Conservation (phyloP, 2,329 filamentous ascomycete species). For the Clonostachys sp. region DNA sequence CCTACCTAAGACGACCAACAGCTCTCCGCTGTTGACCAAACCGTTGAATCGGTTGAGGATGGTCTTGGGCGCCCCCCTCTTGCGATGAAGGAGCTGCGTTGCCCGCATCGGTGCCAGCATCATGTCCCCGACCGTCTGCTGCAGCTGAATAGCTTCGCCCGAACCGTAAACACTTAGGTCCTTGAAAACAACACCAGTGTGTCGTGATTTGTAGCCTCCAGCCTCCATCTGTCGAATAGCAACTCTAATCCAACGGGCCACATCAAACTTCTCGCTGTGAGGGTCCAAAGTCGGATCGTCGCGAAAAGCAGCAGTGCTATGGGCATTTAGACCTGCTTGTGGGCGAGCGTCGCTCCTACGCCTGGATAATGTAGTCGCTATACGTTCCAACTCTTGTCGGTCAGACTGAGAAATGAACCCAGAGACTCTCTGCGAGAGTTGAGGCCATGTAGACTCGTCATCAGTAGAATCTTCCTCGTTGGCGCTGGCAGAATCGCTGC, state of each 20-base stretch:
- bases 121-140: slow-evolving; percentile 60
- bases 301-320: no score
- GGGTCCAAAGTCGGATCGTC: slow-evolving; percentile 29
- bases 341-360: no score
- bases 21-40: slow-evolving; percentile 58
- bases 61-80: slow-evolving; percentile 42
- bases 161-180: slow-evolving; percentile 64
- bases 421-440: no score
- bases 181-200: slow-evolving; percentile 59
- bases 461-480: no score
- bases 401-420: no score
- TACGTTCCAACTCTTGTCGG: no score
- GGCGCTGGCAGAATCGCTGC: no score
- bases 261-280: slow-evolving; percentile 28
- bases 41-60: slow-evolving; percentile 64
- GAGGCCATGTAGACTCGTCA: no score
- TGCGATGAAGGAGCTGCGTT: slow-evolving; percentile 47
- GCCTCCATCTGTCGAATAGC: slow-evolving; percentile 39
- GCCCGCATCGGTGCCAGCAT: slow-evolving; percentile 53
- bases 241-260: slow-evolving; percentile 32
- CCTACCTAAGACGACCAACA: slow-evolving; percentile 64
- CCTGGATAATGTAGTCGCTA: no score
- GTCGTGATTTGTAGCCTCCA: slow-evolving; percentile 47
- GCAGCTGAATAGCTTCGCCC: slow-evolving; percentile 62
- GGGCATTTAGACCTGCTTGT: no score